These are phyloP conservation scores for Neofusicoccum parvum DNA, from an alignment of 2,329 filamentous ascomycete genomes.

Conservation along the genomic window DNA sequence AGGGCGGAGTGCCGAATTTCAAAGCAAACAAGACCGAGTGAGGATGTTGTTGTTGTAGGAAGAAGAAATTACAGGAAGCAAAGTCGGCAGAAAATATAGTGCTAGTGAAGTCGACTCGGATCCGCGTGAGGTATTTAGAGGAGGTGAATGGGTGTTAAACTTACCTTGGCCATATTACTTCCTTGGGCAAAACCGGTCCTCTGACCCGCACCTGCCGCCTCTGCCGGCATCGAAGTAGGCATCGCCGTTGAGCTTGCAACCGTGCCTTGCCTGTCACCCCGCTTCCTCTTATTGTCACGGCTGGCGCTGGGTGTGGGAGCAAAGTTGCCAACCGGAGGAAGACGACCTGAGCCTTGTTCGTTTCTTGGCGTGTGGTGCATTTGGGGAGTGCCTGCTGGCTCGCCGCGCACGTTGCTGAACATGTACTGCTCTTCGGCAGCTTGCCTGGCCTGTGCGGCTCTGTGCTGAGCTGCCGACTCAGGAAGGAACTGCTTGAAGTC, in stretches of 20 bases:
- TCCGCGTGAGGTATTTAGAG: neutral
- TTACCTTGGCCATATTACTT: conserved; percentile 35
- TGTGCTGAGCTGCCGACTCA: conserved; percentile 72
- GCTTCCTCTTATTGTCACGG: conserved; percentile 86
- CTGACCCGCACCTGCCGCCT: conserved; percentile 29
- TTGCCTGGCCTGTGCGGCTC: conserved; percentile 54
- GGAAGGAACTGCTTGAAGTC: conserved; percentile 99
- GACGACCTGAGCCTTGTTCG: conserved; percentile 45
- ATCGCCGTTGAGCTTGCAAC: conserved; percentile 45
- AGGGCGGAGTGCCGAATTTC: neutral
- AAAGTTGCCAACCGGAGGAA: conserved; percentile 95
- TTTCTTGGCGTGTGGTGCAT: conserved; percentile 52
- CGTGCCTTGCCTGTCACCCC: conserved; percentile 62
- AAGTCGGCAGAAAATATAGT: neutral
- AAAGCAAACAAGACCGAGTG: neutral
- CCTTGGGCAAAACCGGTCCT: conserved; percentile 33
- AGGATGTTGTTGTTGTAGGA: neutral
- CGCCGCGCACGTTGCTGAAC: conserved; percentile 65
- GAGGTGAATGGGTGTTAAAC: conserved; percentile 14
- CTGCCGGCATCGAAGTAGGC: conserved; percentile 36
- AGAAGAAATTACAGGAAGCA: neutral
- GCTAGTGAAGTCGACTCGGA: too few species aligned
- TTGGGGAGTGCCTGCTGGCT: conserved; percentile 49
- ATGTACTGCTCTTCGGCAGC: conserved; percentile 69
- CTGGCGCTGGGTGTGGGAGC: conserved; percentile 79